These are phyloP conservation scores for Lachnellula hyalina DNA, from an alignment of 2,329 filamentous ascomycete species.

Conservation along the genomic window DNA sequence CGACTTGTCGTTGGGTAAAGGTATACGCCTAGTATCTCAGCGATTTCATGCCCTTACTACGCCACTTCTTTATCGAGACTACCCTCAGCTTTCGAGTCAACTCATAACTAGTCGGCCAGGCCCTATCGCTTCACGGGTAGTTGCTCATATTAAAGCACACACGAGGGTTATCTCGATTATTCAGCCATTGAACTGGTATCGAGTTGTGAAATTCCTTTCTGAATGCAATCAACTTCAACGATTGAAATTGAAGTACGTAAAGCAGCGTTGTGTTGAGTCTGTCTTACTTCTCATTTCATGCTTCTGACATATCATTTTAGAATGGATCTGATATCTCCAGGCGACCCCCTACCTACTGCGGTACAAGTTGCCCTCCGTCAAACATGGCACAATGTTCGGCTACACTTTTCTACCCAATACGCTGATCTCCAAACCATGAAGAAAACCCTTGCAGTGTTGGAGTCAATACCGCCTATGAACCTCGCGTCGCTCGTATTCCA, in stretches of 20 bases:
- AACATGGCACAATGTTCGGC: neutral
- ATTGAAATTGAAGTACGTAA: neutral
- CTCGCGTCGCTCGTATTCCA: neutral
- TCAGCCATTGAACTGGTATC: neutral
- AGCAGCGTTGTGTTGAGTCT: neutral
- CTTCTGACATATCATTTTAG: neutral
- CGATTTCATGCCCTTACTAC: neutral
- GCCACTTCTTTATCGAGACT: neutral
- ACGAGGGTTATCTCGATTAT: neutral
- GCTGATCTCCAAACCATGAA: accelerated
- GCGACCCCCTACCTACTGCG: neutral
- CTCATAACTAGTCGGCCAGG: neutral
- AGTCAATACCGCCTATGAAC: neutral
- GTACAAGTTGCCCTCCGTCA: neutral
- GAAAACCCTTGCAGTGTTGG: neutral
- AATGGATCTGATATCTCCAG: neutral
- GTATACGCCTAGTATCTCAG: neutral
- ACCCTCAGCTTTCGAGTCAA: neutral
- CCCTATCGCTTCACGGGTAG: neutral
- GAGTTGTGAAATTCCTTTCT: neutral
- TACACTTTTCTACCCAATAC: neutral
- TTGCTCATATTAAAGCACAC: neutral
- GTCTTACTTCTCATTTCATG: neutral
- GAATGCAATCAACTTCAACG: neutral
- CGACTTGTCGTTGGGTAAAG: no score